Percentiles rank a stretch among this genome's conserved stretches.
Conservation (phyloP, 371 early-diverging fungal genomes). For the Neoconidiobolus thromboides region DNA sequence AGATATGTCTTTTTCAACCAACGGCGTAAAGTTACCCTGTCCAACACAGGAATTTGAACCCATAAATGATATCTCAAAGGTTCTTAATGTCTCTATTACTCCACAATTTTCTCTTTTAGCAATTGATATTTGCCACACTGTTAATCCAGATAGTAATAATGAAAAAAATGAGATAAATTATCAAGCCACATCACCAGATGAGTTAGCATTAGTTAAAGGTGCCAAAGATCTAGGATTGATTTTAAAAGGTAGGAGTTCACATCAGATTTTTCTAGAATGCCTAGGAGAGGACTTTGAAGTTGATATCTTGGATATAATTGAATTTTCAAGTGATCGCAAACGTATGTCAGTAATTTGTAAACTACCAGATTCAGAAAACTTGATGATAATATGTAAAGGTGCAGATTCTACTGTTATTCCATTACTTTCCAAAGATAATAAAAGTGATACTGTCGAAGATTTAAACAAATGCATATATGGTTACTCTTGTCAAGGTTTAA, state of each 20-base stretch:
- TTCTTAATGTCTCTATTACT: constrained; percentile 49
- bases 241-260: constrained; percentile 33
- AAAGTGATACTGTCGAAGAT: constrained; percentile 16
- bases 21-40: constrained; percentile 21
- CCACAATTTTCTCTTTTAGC: constrained; percentile 70
- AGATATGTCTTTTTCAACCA: neutral
- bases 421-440: constrained; percentile 29
- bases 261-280: constrained; percentile 36
- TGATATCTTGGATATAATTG: constrained; percentile 59
- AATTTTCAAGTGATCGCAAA: constrained; percentile 85
- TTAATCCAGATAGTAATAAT: constrained; percentile 7
- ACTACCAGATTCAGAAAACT: constrained; percentile 38
- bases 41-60: constrained; percentile 37
- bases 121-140: constrained; percentile 74
- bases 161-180: constrained; percentile 14
- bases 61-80: constrained; percentile 10
- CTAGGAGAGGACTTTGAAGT: constrained; percentile 40
- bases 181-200: constrained; percentile 66
- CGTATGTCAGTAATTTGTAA: constrained; percentile 79
- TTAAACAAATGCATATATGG: constrained; percentile 42
- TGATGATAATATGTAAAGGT: constrained; percentile 85
- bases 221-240: constrained; percentile 74
- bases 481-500: constrained; percentile 57
- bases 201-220: constrained; percentile 60
- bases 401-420: constrained; percentile 86